Evolutionary conservation across 2,329 filamentous ascomycete species (phyloP).

Genomic region (Colletotrichum cuscutae): DNA sequence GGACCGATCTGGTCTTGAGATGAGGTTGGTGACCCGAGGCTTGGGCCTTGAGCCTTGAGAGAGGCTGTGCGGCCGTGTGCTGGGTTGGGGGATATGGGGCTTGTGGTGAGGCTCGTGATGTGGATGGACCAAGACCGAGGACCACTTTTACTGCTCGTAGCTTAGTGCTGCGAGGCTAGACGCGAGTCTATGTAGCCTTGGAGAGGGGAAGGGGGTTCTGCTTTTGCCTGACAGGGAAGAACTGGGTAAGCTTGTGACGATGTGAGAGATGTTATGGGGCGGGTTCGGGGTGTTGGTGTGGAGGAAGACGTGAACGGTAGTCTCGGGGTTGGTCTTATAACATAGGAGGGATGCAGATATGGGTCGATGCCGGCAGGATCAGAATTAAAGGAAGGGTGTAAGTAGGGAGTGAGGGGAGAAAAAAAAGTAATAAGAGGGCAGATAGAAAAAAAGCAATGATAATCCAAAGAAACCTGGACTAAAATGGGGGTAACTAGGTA

Average conservation of each 20-base stretch:
- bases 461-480: conserved; percentile 13
- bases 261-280: conserved; percentile 27
- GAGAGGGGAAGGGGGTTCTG: conserved; percentile 19
- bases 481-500: conserved; percentile 20
- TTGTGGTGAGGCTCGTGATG: conserved; percentile 32
- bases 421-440: conserved; percentile 17
- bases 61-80: conserved; percentile 9
- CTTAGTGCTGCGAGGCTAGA: conserved; percentile 31
- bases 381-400: neutral
- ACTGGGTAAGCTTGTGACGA: conserved; percentile 29
- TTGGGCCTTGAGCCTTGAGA: neutral
- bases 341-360: conserved; percentile 32
- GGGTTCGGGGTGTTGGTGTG: conserved; percentile 26
- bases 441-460: conserved; percentile 26
- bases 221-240: conserved; percentile 12
- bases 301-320: conserved; percentile 27
- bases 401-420: conserved; percentile 5
- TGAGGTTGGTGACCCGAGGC: conserved; percentile 7
- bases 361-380: conserved; percentile 25
- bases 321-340: conserved; percentile 32
- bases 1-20: conserved; percentile 28
- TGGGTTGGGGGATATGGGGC: conserved; percentile 10
- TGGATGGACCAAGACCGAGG: conserved; percentile 20
- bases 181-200: conserved; percentile 25
- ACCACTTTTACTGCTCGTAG: conserved; percentile 27